These are phyloP conservation scores for Chamaecyparis obtusa DNA, from an alignment of 75 land plant species.

Conservation along the genomic window DNA sequence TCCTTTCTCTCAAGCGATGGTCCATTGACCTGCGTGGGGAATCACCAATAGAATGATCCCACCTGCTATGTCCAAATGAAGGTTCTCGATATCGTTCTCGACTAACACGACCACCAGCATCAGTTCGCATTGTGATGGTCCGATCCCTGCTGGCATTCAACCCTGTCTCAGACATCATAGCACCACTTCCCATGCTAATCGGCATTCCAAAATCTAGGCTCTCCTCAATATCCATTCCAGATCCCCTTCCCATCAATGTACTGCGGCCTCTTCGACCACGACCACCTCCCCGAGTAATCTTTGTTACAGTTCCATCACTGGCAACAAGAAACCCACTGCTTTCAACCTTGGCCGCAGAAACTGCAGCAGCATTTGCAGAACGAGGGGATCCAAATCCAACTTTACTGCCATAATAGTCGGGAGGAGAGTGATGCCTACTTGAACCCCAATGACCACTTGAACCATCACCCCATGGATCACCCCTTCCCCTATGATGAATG, in stretches of 20 bases:
- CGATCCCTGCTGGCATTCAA: not conserved
- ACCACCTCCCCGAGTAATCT: constrained; percentile 28
- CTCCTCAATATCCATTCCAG: constrained; percentile 26
- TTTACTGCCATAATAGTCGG: constrained; percentile 23
- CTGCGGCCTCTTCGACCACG: constrained; percentile 20
- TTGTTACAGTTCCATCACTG: constrained; percentile 54
- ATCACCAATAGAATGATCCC: constrained; percentile 18
- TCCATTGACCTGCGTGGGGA: constrained; percentile 12
- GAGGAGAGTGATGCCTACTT: constrained; percentile 38
- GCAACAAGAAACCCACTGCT: constrained; percentile 71
- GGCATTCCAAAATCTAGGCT: constrained; percentile 17
- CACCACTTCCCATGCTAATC: constrained; percentile 10
- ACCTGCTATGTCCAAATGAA: constrained; percentile 21
- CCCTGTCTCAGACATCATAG: constrained; percentile 12
- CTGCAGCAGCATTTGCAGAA: constrained; percentile 51
- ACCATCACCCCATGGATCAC: constrained; percentile 14
- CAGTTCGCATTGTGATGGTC: constrained; percentile 11
- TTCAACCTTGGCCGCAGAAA: constrained; percentile 68
- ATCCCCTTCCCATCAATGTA: constrained; percentile 18
- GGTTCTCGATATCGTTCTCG: constrained; percentile 26
- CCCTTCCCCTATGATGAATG: constrained; percentile 39
- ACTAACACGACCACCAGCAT: constrained; percentile 5
- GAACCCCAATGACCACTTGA: constrained; percentile 17
- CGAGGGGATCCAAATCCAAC: constrained; percentile 30
- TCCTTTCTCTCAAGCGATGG: constrained; percentile 23